Evolutionary conservation across 1,284 basidiomycete genomes (phyloP).

Genomic region (Malassezia vespertilionis): DNA sequence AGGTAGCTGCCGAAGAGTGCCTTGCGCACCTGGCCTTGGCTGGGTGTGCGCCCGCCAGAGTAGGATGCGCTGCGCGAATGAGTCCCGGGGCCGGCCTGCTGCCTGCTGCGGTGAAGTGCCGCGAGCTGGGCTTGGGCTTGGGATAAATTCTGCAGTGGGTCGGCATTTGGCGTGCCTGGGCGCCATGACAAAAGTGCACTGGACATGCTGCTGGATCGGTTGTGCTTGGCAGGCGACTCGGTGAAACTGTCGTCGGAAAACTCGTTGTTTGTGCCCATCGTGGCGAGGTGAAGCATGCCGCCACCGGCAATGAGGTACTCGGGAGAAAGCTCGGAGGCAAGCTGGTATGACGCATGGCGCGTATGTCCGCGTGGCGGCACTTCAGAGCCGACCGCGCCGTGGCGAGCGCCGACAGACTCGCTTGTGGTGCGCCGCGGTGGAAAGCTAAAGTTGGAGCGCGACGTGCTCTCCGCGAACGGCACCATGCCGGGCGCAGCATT

Average conservation of each 20-base stretch:
- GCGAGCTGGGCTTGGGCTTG: slow-evolving; percentile 75
- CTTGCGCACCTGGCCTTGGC: slow-evolving; percentile 62
- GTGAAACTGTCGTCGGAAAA: slow-evolving; percentile 30
- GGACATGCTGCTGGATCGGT: slow-evolving; percentile 14
- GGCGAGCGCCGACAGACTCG: not conserved
- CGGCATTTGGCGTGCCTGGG: slow-evolving; percentile 29
- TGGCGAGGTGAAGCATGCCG: slow-evolving; percentile 35
- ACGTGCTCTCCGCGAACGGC: no score
- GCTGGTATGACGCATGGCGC: slow-evolving; percentile 38
- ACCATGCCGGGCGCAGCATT: no score
- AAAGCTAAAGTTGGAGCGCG: slow-evolving; percentile 4
- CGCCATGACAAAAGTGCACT: not conserved
- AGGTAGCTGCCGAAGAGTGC: slow-evolving; percentile 97
- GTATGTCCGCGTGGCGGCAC: slow-evolving; percentile 2
- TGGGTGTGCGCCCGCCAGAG: slow-evolving; percentile 57
- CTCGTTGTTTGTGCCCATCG: slow-evolving; percentile 15
- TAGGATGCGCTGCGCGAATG: slow-evolving; percentile 96
- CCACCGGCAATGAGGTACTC: slow-evolving; percentile 46
- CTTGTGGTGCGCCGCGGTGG: slow-evolving; percentile 3
- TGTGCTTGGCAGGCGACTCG: slow-evolving; percentile 15
- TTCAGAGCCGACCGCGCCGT: not conserved
- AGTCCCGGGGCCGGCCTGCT: slow-evolving; percentile 59
- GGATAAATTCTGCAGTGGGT: slow-evolving; percentile 44
- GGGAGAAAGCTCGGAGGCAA: slow-evolving; percentile 33
- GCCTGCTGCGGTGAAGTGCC: slow-evolving; percentile 87